Base-by-base conservation (phyloP, 352 stramenopile species). In the Elongisporangium anandrum region DNA sequence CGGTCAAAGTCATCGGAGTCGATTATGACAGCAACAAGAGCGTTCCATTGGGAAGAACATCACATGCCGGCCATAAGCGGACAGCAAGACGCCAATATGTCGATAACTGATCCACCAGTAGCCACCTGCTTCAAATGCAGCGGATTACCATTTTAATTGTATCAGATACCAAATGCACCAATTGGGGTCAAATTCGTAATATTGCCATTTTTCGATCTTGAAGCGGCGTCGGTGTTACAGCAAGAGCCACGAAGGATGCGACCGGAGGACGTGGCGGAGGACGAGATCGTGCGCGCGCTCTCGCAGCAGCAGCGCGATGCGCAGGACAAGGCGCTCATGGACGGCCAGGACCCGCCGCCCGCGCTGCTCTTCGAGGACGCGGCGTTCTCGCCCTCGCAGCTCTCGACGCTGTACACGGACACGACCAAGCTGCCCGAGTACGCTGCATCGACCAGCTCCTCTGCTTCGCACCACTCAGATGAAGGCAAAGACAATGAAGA, bases 341-440 rank as follows among this genome's bases (percentile, higher is more conserved):
- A 20, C 48, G 26, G 54, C 21, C 1, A 53, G 16, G 9, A 22
- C 47, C 17, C 7, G 20, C 23, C 39, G 22, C 15, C 26, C 1
- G 50, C 56, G 51, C 29, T 65, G 34, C 60, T 85, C 38, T 92
- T 86, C 53, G 77, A 84, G 65, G 82, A 92, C 57, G 57, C 75
- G 0, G 76, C 79, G 23, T 92, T 92, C 56, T 64, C 73, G 0
- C 66, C 74, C 5, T 26, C 58, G 1, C 59, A 78, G 21, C 49
- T 70, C 51, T 77, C 73, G 9, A 81, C 75, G 59, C 63, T 92
- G 15, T 92, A 88, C 61, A 54, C 82, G 2, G 75, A 92, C 41
- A 60, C 72, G 3, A 69, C 61, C 12, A 85, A 87, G 64, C 66
- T 74, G 1, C 79, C 81, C 3, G 77, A 92, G 52, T 92, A 92